phyloP scores from a whole-genome alignment of 495 filamentous ascomycete species.

The Penicillium maclennaniae region DNA sequence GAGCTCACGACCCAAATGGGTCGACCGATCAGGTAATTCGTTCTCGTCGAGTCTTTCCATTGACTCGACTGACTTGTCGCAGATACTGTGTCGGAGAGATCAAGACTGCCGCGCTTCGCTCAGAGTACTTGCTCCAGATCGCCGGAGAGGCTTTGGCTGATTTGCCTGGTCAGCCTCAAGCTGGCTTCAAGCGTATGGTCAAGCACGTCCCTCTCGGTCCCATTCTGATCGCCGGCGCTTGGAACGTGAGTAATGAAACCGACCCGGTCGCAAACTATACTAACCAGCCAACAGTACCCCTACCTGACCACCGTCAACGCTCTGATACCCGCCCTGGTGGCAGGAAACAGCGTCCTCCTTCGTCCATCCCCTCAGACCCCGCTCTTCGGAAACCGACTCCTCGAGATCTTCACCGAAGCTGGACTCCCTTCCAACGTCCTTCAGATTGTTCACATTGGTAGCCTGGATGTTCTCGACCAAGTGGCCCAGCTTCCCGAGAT shows the following conservation, averaged over 20 bases:
- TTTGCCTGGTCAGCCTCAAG: conserved; percentile 74
- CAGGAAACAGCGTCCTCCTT: conserved; percentile 84
- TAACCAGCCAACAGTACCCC: conserved; percentile 62
- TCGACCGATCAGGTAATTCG: conserved; percentile 67
- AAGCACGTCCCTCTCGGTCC: conserved; percentile 82
- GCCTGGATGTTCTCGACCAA: conserved; percentile 64
- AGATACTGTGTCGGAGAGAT: conserved; percentile 70
- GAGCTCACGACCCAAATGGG: conserved; percentile 95
- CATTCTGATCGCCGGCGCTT: conserved; percentile 82
- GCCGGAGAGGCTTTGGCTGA: conserved; percentile 59
- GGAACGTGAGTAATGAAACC: conserved; percentile 66
- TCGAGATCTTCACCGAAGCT: conserved; percentile 70
- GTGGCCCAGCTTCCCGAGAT: conserved; percentile 74
- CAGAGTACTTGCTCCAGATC: conserved; percentile 78
- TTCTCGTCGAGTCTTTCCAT: not conserved
- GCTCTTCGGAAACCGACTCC: conserved; percentile 77
- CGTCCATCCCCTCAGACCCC: conserved; percentile 94
- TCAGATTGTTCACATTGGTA: conserved; percentile 84
- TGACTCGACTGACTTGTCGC: not conserved
- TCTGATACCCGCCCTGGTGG: conserved; percentile 79
- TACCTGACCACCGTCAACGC: conserved; percentile 91
- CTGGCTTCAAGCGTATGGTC: conserved; percentile 84
- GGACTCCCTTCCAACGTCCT: conserved; percentile 78
- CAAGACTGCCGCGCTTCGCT: conserved; percentile 74
- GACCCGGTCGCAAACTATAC: not conserved